These are phyloP conservation scores for Podila epigama DNA, from an alignment of 192 early-diverging fungal species.

Conservation along the genomic window DNA sequence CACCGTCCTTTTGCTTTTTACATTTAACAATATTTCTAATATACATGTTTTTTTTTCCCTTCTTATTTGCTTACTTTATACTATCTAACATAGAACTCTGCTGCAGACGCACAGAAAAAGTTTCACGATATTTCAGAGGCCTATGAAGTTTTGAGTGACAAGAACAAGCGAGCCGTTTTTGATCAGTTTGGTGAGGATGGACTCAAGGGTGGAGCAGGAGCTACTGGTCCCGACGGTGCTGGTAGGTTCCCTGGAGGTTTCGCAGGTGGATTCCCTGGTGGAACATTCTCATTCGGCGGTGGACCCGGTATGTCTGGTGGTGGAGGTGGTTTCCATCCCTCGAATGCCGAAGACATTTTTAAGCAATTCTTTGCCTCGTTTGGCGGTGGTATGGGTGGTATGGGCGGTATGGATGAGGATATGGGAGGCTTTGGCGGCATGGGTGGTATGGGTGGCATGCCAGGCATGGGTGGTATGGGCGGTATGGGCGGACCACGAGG, in stretches of 20 bases:
- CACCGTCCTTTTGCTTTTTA: neutral
- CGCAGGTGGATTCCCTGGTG: slow-evolving; percentile 58
- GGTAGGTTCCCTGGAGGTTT: slow-evolving; percentile 59
- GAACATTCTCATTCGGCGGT: slow-evolving; percentile 72
- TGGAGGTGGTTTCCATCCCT: slow-evolving; percentile 59
- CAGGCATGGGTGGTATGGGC: slow-evolving; percentile 8
- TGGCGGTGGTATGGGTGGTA: slow-evolving; percentile 57
- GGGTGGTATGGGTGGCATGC: slow-evolving; percentile 51
- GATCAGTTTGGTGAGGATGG: slow-evolving; percentile 97
- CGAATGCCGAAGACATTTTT: slow-evolving; percentile 92
- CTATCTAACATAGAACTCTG: slow-evolving; percentile 16
- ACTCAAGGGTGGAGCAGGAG: slow-evolving; percentile 71
- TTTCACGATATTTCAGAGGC: slow-evolving; percentile 99
- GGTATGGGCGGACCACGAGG: slow-evolving; percentile 36
- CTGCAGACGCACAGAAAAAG: slow-evolving; percentile 68
- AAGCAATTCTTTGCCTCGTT: slow-evolving; percentile 79
- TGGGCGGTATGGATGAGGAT: slow-evolving; percentile 55
- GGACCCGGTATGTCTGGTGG: slow-evolving; percentile 19
- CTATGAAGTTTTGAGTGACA: slow-evolving; percentile 94
- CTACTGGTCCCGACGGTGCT: slow-evolving; percentile 60
- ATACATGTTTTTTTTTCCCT: neutral
- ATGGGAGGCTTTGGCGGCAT: slow-evolving; percentile 44
- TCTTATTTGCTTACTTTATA: neutral
- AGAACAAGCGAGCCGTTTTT: slow-evolving; percentile 90
- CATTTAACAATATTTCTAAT: neutral